A percentile compares a stretch with the other conserved stretches of the same genome.
Evolutionary conservation across 495 filamentous ascomycete species (phyloP).

Genomic region (Extremus antarcticus): DNA sequence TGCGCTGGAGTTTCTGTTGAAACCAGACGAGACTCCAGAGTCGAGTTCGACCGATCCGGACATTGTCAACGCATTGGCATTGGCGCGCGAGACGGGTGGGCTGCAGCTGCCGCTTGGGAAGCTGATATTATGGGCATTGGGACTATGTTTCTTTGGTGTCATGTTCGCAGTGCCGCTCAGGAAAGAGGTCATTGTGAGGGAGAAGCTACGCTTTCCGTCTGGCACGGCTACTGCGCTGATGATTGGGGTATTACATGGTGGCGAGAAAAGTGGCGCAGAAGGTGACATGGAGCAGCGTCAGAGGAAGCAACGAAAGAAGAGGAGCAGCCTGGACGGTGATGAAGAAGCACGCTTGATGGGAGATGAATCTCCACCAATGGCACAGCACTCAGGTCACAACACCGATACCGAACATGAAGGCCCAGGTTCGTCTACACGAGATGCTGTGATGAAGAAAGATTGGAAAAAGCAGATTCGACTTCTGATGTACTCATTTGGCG

Average conservation of each 20-base stretch:
- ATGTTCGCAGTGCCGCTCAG: conserved; percentile 85
- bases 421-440: not conserved
- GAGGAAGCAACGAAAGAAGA: not conserved
- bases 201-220: conserved; percentile 86
- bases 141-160: conserved; percentile 89
- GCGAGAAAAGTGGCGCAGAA: conserved; percentile 28
- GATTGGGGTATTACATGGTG: conserved; percentile 77
- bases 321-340: conserved; percentile 3
- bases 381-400: not conserved
- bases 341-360: conserved; percentile 25
- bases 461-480: conserved; percentile 55
- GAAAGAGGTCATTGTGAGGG: conserved; percentile 80
- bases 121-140: conserved; percentile 77
- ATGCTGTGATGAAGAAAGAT: conserved; percentile 33
- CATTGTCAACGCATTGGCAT: conserved; percentile 9
- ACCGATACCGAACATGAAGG: conserved; percentile 23
- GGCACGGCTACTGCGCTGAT: conserved; percentile 92
- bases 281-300: conserved; percentile 11
- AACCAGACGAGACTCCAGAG: conserved; percentile 57
- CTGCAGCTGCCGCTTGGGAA: conserved; percentile 60
- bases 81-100: conserved; percentile 12
- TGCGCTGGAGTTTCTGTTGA: conserved; percentile 77
- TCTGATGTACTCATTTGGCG: conserved; percentile 45
- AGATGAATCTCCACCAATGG: not conserved
- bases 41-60: conserved; percentile 5